Evolutionary conservation across 495 filamentous ascomycete genomes (phyloP).

Genomic region (Chaetomium tenue): DNA sequence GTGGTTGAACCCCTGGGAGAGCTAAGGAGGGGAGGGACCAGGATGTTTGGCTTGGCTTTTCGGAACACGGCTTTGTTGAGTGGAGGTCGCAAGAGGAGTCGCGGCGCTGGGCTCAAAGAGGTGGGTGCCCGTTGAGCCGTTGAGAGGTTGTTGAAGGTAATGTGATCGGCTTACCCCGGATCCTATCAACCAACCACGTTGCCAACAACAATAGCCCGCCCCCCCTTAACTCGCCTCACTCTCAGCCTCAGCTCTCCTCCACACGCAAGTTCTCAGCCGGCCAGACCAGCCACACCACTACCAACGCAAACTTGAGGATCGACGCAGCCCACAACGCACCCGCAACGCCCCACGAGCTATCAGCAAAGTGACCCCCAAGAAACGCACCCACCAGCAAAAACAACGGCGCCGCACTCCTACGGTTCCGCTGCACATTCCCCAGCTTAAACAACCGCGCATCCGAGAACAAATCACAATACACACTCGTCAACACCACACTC

Average conservation of each 20-base stretch:
- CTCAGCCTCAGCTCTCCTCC: neutral
- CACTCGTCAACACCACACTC: constrained; percentile 68
- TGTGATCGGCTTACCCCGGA: no score
- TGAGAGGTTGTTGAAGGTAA: no score
- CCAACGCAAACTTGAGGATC: constrained; percentile 51
- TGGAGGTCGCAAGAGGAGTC: no score
- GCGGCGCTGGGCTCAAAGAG: no score
- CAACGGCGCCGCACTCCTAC: constrained; percentile 56
- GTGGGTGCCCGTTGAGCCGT: no score
- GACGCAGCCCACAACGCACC: constrained; percentile 65
- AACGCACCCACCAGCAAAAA: constrained; percentile 60
- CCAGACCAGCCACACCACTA: constrained; percentile 59
- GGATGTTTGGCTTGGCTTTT: no score
- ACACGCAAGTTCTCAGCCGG: constrained; percentile 26
- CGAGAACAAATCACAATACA: constrained; percentile 70
- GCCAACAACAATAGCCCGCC: no score
- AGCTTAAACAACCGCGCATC: constrained; percentile 55
- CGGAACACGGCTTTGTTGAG: no score
- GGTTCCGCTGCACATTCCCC: constrained; percentile 57
- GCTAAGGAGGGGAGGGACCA: no score
- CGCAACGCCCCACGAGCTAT: constrained; percentile 55
- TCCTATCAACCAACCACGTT: no score
- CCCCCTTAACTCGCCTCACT: no score
- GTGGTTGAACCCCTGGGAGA: no score
- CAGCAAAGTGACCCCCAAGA: constrained; percentile 57